Percentiles rank a stretch among this genome's conserved stretches.
Conservation (phyloP, 345 rosid species). For the Gossypium sturtianum region DNA sequence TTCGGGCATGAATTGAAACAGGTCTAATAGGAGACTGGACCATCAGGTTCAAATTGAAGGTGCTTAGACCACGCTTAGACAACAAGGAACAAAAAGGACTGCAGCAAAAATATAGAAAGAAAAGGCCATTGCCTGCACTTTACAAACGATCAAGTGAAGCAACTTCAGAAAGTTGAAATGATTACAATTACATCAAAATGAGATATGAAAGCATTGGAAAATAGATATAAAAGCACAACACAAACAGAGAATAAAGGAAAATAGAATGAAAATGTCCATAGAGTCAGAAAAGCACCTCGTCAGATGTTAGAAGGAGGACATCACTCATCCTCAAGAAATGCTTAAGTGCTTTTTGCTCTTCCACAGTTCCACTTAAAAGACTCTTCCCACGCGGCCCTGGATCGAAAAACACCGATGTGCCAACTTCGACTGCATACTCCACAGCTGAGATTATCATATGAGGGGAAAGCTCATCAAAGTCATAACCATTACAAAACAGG, state of each 20-base stretch:
- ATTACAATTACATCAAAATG: background rate
- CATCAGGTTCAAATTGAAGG: background rate
- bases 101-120: background rate
- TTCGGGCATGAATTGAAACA: background rate
- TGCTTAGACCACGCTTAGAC: background rate
- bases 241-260: background rate
- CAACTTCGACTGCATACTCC: slow-evolving; percentile 75
- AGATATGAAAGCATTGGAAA: background rate
- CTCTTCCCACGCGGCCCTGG: slow-evolving; percentile 98
- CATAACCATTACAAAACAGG: slow-evolving; percentile 88
- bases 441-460: slow-evolving; percentile 52
- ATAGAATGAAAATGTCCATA: background rate
- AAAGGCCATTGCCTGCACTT: background rate
- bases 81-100: background rate
- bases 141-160: background rate
- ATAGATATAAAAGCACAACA: background rate
- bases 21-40: background rate
- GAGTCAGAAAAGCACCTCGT: slow-evolving; percentile 16
- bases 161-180: background rate
- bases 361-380: slow-evolving; percentile 67
- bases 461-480: slow-evolving; percentile 72
- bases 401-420: slow-evolving; percentile 88
- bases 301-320: slow-evolving; percentile 88
- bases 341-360: slow-evolving; percentile 59
- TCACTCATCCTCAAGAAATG: slow-evolving; percentile 78